Base-by-base conservation (phyloP, 768 basidiomycete genomes). In the Cubamyces lactineus region DNA sequence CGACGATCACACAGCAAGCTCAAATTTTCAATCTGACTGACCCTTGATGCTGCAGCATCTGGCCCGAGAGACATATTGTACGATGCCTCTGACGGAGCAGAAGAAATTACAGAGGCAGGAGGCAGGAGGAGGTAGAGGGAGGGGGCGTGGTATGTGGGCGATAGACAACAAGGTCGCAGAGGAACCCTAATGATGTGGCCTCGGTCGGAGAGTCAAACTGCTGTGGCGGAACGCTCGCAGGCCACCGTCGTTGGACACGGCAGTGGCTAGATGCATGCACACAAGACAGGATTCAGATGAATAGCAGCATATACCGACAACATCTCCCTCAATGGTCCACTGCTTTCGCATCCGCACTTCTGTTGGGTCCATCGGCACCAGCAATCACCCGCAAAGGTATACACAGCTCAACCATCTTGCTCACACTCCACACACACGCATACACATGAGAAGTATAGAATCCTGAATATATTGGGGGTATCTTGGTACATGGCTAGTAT, bases 41-140 rank as follows among this genome's bases (percentile, higher is more conserved):
- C 86, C 78, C 86, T 84, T 67, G 73, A 77, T 40, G 77, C 72
- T 49, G 77, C 75, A 59, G 76, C 75, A 66, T 83, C 81, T 52
- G 77, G 74, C 60, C 75, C 78, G 28, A 79, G 74, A 70, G 82
- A 80, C 85, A 84, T 84, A 1, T 8, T 54, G 15, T 7, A 42
- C 53, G 38, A 49, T 42, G 52, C 41, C 54, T 57, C 38, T 8
- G 24, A 48, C 15, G 30, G 50, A 50, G 23, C 28, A 61, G 43
- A 28, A 38, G 19, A 30, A 24, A 41, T 39, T 48, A 50, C 50
- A 48, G 15, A 38, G 49, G 42, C 21, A 50, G 19, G 34, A 26
- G 12, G 42, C 17, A 38, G 21, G 16, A 47, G 40, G 47, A 42
- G 57, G 57, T 48, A 46, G 63, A 57, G 34, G 59, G 58, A 38